Conservation (phyloP, 306 rosid genomes). For the Ormosia emarginata region DNA sequence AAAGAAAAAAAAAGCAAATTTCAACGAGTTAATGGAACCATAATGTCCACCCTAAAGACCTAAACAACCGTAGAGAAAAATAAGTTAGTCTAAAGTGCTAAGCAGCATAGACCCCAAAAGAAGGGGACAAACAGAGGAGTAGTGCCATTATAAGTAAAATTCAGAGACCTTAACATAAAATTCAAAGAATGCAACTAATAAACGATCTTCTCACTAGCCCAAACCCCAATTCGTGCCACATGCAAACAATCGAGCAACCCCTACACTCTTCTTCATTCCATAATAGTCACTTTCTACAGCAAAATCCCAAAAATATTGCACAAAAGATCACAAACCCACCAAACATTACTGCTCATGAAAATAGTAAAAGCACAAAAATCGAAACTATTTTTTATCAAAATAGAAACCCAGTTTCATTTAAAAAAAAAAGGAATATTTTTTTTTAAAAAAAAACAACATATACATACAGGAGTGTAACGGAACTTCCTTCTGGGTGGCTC, state of each 20-base stretch:
- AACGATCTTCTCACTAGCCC: background rate
- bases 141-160: background rate
- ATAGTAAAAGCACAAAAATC: no score
- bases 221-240: conserved; percentile 5
- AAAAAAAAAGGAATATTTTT: no score
- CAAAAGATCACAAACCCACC: no score
- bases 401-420: background rate
- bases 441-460: background rate
- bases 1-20: background rate
- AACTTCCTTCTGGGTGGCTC: no score
- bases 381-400: background rate
- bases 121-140: background rate
- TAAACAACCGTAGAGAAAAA: background rate
- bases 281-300: no score
- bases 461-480: no score
- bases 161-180: background rate
- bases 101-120: background rate
- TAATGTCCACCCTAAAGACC: background rate
- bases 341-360: no score
- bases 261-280: no score
- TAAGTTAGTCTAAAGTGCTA: background rate
- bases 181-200: background rate
- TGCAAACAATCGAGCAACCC: conserved; percentile 7
- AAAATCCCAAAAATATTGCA: no score
- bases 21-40: background rate